Base-by-base conservation (phyloP, 768 basidiomycete species). In the Amanita exitialis region DNA sequence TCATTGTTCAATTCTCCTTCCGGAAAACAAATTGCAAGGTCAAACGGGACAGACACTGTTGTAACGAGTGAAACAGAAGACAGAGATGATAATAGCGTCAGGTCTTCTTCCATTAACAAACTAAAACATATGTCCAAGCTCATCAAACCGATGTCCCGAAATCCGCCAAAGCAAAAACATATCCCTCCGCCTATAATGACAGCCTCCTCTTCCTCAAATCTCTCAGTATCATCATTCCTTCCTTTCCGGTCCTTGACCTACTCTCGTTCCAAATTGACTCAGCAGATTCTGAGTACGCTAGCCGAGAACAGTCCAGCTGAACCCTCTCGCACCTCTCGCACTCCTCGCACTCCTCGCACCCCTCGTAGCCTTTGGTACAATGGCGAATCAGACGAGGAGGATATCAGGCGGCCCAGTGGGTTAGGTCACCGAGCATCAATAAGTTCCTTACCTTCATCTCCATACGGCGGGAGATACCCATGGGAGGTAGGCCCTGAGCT, bases 331-430 rank as follows among this genome's bases (percentile, higher is more conserved):
- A 18, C 43, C 9, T 43, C 42, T 20, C 4, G 46, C 12, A 36
- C 46, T 15, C 46, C 46, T 13, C 35, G 46, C 5, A 18, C 43
- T 3, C 50, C 42, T 20, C 4, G 46, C 12, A 36, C 46, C 8
- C 46, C 46, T 13, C 35, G 46, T 7, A 38, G 46, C 34, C 23
- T 30, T 23, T 48, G 34, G 34, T 38, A 37, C 13, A 27, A 15
- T 4, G 62, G 63, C n/a, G 47, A 48, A 27, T 48, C 36, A 23
- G 47, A 48, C 25, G 47, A 36, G 3, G 70, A 72, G 43, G 72
- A 75, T 28, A 75, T 75, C 47, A 70, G 74, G 23, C 57, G 69
- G 39, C 74, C 74, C 6, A 75, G 74, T 56, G 74, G 72, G 4
- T 58, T 75, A 10, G 74, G 74, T 20, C 65, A 69, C 28, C 61